Conservation (phyloP, 78 protist species). For the Pirum gemmata region DNA sequence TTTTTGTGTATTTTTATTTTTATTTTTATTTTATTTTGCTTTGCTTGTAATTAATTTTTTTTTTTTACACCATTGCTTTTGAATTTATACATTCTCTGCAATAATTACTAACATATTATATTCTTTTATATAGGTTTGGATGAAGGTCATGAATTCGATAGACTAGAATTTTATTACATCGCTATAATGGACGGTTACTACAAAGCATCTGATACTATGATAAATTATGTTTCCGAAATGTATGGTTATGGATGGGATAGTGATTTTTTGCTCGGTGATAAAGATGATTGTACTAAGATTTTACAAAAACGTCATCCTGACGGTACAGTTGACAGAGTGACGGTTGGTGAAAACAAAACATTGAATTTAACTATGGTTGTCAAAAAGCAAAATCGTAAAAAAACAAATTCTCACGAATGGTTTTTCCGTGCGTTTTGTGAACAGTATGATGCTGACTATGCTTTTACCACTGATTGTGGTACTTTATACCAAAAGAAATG, state of each 20-base stretch:
- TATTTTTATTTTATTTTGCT: too few relatives aligned
- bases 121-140: too few relatives aligned
- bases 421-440: slow-evolving; percentile 18
- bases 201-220: background rate
- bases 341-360: background rate
- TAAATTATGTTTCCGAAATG: background rate
- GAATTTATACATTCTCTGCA: too few relatives aligned
- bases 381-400: slow-evolving; percentile 35
- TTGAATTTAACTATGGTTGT: slow-evolving; percentile 12
- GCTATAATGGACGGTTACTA: slow-evolving; percentile 31
- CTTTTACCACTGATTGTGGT: slow-evolving; percentile 48
- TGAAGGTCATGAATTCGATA: too few relatives aligned
- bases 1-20: too few relatives aligned
- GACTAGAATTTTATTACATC: background rate
- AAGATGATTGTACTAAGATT: slow-evolving; percentile 7
- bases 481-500: slow-evolving; percentile 5
- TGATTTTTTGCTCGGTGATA: background rate
- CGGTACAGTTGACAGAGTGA: background rate
- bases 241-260: background rate
- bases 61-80: too few relatives aligned
- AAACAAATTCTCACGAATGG: slow-evolving; percentile 50
- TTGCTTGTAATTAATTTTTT: too few relatives aligned
- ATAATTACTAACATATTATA: too few relatives aligned
- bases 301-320: background rate
- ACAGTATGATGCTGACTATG: slow-evolving; percentile 11